Percentiles rank a stretch among this genome's conserved stretches.
Evolutionary conservation across 495 filamentous ascomycete genomes (phyloP).

Genomic region (Bacidia rubella): DNA sequence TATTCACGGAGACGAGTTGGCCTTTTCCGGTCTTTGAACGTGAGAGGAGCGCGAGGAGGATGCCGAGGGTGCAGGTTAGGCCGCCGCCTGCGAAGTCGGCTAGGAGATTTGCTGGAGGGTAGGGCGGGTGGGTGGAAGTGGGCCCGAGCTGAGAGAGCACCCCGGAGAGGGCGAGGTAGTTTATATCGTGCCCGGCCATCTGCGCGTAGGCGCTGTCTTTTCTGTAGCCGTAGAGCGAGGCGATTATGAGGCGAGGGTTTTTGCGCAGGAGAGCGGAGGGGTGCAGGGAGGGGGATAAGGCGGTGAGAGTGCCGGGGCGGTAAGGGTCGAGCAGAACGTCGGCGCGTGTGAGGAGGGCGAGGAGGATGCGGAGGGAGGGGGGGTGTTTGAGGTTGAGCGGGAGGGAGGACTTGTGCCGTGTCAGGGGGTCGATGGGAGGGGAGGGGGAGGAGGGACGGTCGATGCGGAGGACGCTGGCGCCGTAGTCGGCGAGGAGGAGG

Average conservation of each 20-base stretch:
- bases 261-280: constrained; percentile 48
- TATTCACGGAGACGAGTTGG: constrained; percentile 87
- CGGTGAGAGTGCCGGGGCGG: constrained; percentile 76
- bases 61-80: constrained; percentile 47
- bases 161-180: constrained; percentile 84
- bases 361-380: constrained; percentile 47
- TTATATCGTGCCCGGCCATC: constrained; percentile 98
- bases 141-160: constrained; percentile 64
- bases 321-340: constrained; percentile 89
- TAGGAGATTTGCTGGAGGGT: constrained; percentile 69
- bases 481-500: constrained; percentile 77
- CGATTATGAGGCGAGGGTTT: constrained; percentile 72
- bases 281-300: constrained; percentile 49
- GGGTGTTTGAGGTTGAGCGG: constrained; percentile 61
- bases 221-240: constrained; percentile 75
- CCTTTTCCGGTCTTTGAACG: constrained; percentile 46
- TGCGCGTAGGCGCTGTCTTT: constrained; percentile 67
- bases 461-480: constrained; percentile 75
- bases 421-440: constrained; percentile 50
- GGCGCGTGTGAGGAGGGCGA: constrained; percentile 43
- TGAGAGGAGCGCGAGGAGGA: constrained; percentile 32
- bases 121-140: constrained; percentile 45
- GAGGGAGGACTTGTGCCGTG: constrained; percentile 66
- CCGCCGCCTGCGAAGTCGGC: constrained; percentile 90
- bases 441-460: constrained; percentile 44